Base-by-base conservation (phyloP, 768 basidiomycete species). In the Dentipellis fragilis region DNA sequence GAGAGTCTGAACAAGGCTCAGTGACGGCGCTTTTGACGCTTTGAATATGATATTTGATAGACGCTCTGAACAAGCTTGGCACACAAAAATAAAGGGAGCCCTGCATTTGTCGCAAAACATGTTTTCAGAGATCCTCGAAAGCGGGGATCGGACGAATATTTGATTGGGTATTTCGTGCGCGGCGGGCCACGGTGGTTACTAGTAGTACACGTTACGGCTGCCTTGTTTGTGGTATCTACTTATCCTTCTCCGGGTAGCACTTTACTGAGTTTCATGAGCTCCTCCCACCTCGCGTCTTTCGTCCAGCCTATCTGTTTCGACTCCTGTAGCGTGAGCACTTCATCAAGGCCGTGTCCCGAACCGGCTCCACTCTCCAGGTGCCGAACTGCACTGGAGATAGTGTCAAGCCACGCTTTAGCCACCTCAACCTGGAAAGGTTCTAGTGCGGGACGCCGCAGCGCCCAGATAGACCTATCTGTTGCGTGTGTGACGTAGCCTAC, bases 401-500 rank as follows among this genome's bases (percentile, higher is more conserved):
- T 71, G 42, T 76, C 67, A 14, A 87, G 64, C 84, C 85, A 90
- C 2, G 62, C 68, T 39, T 75, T 71, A 0, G 85, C 83, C 12
- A 80, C 63, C 0, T 65, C 63, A 8, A 72, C 65, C 59, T 89
- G 78, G 4, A 74, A 61, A 0, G 68, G 57, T 3, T 71, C 68
- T 55, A 90, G 65, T n/a, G 62, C 65, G 4, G 82, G 78, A 0
- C 74, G 57, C 5, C 81, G 74, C 14, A 88, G 69, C 1, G 82
- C 75, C 81, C 86, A 89, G 14, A 89, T 52, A 23, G 70, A 57
- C 6, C 82, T 73, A 61, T 90, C 89, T 8, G 79, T 78, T 5
- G 71, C 85, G 61, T 90, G 88, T 0, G 85, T 87, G 6, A 89
- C 82, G 54, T 81, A 80, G 1, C 84, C 85, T 87, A 52, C 16